These are phyloP conservation scores for Dysphania ambrosioides DNA, from an alignment of 148 eudicot genomes.

Conservation along the genomic window DNA sequence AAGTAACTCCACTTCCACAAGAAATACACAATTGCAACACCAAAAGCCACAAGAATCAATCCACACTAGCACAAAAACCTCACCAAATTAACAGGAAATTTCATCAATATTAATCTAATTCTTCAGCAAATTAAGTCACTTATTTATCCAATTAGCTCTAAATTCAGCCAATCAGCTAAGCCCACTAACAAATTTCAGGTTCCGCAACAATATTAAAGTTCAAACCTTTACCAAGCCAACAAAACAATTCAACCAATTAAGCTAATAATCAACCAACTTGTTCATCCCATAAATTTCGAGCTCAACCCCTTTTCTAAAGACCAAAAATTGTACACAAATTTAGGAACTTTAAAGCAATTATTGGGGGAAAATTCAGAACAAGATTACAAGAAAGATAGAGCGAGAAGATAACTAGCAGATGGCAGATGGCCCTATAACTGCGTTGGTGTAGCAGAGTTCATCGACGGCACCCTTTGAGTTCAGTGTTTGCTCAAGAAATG, in stretches of 20 bases:
- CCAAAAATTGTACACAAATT: neutral
- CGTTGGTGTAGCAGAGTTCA: neutral
- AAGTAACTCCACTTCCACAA: neutral
- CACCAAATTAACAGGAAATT: neutral
- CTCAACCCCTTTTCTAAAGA: neutral
- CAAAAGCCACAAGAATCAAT: neutral
- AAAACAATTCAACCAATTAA: neutral
- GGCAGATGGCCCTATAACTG: neutral
- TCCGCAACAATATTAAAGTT: neutral
- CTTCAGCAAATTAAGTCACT: neutral
- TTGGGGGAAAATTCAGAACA: neutral
- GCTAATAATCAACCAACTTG: neutral
- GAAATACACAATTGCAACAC: neutral
- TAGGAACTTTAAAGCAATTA: too few species aligned
- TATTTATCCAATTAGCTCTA: neutral
- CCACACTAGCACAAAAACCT: neutral
- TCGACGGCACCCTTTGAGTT: neutral
- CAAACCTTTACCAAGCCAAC: neutral
- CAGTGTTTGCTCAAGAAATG: too few species aligned
- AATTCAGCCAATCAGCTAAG: neutral
- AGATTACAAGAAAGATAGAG: neutral
- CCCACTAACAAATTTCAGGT: neutral
- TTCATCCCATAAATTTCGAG: neutral
- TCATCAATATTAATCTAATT: neutral
- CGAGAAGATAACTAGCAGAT: neutral